Conservation (phyloP, 208 protist genomes). For the Leishmania lainsoni region DNA sequence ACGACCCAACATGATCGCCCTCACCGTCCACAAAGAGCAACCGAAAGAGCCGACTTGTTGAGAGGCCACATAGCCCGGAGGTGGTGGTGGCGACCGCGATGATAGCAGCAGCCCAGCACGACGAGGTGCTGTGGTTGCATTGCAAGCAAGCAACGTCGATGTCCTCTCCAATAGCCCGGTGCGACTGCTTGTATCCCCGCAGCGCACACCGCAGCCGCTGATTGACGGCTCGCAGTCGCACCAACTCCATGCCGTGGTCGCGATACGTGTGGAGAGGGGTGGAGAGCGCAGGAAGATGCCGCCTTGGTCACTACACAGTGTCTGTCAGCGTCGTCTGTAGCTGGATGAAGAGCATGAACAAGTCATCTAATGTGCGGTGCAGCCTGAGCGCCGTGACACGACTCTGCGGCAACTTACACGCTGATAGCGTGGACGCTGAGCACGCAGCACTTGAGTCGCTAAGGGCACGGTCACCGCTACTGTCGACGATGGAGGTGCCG, state of each 20-base stretch:
- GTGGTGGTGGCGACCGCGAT: not conserved
- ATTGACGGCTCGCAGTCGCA: conserved; percentile 23
- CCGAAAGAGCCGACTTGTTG: conserved; percentile 4
- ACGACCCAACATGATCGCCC: not conserved
- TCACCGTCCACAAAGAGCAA: conserved; percentile 6
- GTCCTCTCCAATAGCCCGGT: not conserved
- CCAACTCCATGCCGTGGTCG: conserved; percentile 19
- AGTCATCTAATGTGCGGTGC: conserved; percentile 17
- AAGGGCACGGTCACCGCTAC: not conserved
- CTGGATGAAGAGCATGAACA: conserved; percentile 24
- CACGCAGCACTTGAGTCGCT: not conserved
- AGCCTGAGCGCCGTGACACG: conserved; percentile 3
- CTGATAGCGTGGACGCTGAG: not conserved
- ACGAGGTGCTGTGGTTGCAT: too few species aligned
- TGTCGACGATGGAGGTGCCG: not conserved
- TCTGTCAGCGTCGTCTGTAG: conserved; percentile 30
- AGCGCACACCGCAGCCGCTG: conserved; percentile 28
- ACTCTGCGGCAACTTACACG: not conserved
- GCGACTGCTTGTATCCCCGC: conserved; percentile 21
- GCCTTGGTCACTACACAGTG: conserved; percentile 4
- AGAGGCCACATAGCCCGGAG: conserved; percentile 10
- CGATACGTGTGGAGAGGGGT: conserved; percentile 12
- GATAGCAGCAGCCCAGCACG: not conserved
- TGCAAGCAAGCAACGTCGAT: not conserved
- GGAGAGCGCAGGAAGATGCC: conserved; percentile 20